Conservation (phyloP, 768 basidiomycete genomes). For the Collybiopsis confluens region DNA sequence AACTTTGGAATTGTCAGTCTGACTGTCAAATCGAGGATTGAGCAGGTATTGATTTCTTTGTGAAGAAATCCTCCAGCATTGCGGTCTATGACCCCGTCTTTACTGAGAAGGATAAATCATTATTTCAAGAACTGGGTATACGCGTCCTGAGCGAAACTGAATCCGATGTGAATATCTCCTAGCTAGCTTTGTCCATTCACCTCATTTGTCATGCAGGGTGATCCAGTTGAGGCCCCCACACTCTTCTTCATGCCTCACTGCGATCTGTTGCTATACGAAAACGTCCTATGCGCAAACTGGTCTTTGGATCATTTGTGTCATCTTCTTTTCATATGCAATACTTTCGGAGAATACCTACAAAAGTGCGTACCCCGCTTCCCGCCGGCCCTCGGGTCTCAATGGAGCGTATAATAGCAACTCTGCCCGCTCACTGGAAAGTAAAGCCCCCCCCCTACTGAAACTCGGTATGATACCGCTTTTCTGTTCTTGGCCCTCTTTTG, state of each 20-base stretch:
- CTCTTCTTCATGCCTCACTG: constrained; percentile 7
- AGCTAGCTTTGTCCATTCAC: too few relatives aligned
- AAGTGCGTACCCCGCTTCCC: background rate
- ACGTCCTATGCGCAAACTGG: constrained; percentile 1
- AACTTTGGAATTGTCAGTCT: background rate
- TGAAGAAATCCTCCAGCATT: background rate
- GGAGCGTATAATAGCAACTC: background rate
- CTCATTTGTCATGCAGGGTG: too few relatives aligned
- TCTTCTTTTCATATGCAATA: constrained; percentile 1
- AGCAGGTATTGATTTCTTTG: background rate
- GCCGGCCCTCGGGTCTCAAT: background rate
- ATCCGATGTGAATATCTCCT: too few relatives aligned
- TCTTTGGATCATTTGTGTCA: background rate
- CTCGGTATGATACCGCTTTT: background rate
- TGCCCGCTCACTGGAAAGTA: background rate
- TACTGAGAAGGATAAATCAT: constrained; percentile 1
- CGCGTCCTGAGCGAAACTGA: background rate
- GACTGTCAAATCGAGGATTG: too few relatives aligned
- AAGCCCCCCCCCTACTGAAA: background rate
- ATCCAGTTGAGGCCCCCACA: background rate
- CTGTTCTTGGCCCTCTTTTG: background rate
- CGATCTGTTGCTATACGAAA: background rate
- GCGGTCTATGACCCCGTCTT: constrained; percentile 5
- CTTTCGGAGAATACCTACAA: constrained; percentile 5
- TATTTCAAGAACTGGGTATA: constrained; percentile 2